A percentile compares a stretch with the other conserved stretches of the same genome.
phyloP scores from a whole-genome alignment of 106 monocot species.

The Dioscorea zingiberensis region DNA sequence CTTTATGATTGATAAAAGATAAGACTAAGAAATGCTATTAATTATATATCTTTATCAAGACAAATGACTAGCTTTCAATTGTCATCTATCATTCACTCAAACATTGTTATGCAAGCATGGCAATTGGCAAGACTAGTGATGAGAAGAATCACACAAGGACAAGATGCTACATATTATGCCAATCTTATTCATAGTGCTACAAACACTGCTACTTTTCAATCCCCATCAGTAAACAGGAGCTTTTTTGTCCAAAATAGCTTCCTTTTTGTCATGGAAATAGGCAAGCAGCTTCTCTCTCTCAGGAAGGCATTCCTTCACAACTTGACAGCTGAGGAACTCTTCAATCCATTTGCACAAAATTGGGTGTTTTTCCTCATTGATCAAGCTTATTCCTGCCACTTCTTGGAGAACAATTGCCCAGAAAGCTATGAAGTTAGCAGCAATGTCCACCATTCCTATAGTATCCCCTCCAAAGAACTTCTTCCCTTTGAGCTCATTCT shows the following conservation, averaged over 20 bases:
- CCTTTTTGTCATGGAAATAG: neutral
- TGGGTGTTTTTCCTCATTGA: constrained; percentile 2
- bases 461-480: constrained; percentile 14
- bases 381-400: constrained; percentile 4
- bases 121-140: too few species aligned
- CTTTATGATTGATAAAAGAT: too few species aligned
- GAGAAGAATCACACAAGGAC: too few species aligned
- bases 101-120: too few species aligned
- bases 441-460: constrained; percentile 8
- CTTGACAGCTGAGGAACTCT: neutral
- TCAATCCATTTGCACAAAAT: constrained; percentile 6
- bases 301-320: constrained; percentile 8
- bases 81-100: too few species aligned
- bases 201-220: too few species aligned
- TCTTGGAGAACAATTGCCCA: constrained; percentile 7
- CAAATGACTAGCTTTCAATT: too few species aligned
- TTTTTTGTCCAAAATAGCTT: neutral
- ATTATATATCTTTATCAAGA: too few species aligned
- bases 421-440: constrained; percentile 1
- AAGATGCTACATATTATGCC: too few species aligned
- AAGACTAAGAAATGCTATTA: too few species aligned
- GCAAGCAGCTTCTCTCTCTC: constrained; percentile 4
- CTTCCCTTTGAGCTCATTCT: constrained; percentile 6
- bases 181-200: too few species aligned
- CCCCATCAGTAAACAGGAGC: neutral